Evolutionary conservation across 768 basidiomycete species (phyloP).

Genomic region (Phlegmacium glaucopus): DNA sequence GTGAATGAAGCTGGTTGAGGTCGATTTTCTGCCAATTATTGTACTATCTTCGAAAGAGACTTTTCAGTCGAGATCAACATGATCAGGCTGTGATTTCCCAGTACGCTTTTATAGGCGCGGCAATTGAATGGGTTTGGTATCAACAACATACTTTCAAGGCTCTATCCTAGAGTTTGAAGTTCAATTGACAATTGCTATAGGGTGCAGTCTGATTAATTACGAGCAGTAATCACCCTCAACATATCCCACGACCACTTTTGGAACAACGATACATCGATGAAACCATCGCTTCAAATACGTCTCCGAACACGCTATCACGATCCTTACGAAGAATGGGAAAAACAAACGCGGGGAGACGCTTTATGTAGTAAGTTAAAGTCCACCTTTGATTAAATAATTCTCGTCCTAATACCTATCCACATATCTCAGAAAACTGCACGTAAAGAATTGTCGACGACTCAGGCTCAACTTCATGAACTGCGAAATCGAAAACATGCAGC

Average conservation of each 20-base stretch:
- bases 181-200: no score
- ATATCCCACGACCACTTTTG: constrained; percentile 28
- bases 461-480: constrained; percentile 35
- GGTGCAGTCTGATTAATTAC: no score
- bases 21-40: not conserved
- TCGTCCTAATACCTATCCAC: not conserved
- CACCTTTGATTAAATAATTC: not conserved
- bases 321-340: constrained; percentile 58
- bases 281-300: constrained; percentile 48
- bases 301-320: constrained; percentile 49
- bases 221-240: constrained; percentile 20
- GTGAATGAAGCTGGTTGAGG: not conserved
- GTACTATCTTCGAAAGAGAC: no score
- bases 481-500: constrained; percentile 39
- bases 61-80: no score
- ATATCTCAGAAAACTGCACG: constrained; percentile 40
- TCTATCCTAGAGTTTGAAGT: no score
- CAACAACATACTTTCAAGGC: not conserved
- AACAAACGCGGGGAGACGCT: constrained; percentile 46
- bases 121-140: no score
- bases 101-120: no score
- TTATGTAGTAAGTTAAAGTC: constrained; percentile 47
- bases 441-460: constrained; percentile 33
- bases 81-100: no score
- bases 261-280: constrained; percentile 45